Conservation (phyloP, 805 yeast genomes). For the Candida gorgasii region DNA sequence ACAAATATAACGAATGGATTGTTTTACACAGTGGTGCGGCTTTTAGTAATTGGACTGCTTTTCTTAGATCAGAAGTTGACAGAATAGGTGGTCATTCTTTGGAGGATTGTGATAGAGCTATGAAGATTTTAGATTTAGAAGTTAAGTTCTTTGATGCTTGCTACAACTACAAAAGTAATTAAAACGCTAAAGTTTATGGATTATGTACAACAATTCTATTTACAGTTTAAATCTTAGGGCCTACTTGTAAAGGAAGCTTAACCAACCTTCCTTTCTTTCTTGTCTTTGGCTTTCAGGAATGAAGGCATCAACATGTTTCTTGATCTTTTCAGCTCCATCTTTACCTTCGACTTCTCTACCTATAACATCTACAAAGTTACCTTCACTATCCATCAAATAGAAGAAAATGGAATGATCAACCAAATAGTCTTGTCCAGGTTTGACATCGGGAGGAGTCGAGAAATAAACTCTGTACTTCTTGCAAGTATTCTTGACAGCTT, state of each 20-base stretch:
- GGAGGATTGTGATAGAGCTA: constrained; percentile 22
- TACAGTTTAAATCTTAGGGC: neutral
- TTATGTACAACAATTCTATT: constrained; percentile 1
- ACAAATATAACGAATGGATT: constrained; percentile 54
- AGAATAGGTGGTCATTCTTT: constrained; percentile 24
- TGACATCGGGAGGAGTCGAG: constrained; percentile 92
- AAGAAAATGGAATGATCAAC: constrained; percentile 98
- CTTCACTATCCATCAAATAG: constrained; percentile 98
- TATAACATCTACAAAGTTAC: constrained; percentile 88
- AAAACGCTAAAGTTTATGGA: too few relatives aligned
- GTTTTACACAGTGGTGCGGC: constrained; percentile 50
- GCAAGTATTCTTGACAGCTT: constrained; percentile 79
- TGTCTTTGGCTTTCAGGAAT: constrained; percentile 72
- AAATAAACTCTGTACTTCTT: constrained; percentile 92
- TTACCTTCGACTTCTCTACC: constrained; percentile 87
- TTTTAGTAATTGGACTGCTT: constrained; percentile 50
- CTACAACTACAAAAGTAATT: constrained; percentile 26
- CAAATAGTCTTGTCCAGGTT: constrained; percentile 93
- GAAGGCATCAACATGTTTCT: constrained; percentile 72
- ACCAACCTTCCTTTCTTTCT: constrained; percentile 59
- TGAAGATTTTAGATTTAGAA: constrained; percentile 41
- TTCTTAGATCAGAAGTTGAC: constrained; percentile 46
- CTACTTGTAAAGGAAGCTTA: constrained; percentile 56
- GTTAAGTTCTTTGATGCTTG: constrained; percentile 50
- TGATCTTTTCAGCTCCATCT: constrained; percentile 75